Percentiles rank a stretch among this genome's conserved stretches.
phyloP scores from a whole-genome alignment of 371 early-diverging fungal genomes.

The Haplosporangium sp. region DNA sequence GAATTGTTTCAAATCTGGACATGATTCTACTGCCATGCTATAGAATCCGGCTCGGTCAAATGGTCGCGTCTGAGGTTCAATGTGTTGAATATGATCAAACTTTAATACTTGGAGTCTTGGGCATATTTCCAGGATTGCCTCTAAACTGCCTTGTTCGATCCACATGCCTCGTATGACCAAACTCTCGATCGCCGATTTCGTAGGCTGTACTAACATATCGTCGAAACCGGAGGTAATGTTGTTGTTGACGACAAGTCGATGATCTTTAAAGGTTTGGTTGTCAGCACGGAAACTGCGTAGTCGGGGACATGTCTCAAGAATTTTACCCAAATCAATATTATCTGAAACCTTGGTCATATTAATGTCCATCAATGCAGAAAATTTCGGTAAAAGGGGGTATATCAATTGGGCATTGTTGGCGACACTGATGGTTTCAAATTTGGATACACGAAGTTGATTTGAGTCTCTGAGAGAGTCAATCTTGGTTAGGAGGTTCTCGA shows the following conservation, averaged over 20 bases:
- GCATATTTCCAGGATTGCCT: neutral
- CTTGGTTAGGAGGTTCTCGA: neutral
- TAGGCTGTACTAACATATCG: neutral
- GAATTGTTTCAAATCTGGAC: neutral
- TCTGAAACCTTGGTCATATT: slow-evolving; percentile 5
- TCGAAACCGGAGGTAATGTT: too few species aligned
- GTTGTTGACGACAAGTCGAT: neutral
- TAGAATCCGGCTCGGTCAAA: neutral
- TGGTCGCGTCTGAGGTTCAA: neutral
- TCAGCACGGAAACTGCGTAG: neutral
- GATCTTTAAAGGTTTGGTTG: neutral
- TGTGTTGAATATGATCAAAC: neutral
- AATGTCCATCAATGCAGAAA: neutral
- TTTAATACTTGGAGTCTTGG: neutral
- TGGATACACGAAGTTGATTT: neutral
- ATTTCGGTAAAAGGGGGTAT: neutral
- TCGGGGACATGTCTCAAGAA: slow-evolving; percentile 5
- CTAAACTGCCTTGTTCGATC: neutral
- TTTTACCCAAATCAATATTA: slow-evolving; percentile 7
- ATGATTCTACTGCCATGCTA: neutral
- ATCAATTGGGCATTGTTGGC: neutral
- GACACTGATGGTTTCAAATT: neutral
- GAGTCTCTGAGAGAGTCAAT: neutral
- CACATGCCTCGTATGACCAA: neutral
- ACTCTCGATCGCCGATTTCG: neutral